A percentile compares a stretch with the other conserved stretches of the same genome.
Conservation (phyloP, 768 basidiomycete species). For the Mycena amicta region DNA sequence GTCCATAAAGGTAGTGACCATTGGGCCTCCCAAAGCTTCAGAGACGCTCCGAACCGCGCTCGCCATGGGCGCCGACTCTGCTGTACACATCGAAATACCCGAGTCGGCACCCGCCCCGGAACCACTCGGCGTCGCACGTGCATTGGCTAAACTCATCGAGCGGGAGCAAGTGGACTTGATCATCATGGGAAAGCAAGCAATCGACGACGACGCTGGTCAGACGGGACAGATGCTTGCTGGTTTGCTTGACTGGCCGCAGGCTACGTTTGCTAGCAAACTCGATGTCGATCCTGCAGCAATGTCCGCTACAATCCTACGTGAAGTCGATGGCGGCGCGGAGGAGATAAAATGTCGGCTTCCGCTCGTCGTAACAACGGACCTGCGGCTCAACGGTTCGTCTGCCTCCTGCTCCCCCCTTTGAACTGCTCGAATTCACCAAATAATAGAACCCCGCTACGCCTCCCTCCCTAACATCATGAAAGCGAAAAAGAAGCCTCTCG, state of each 20-base stretch:
- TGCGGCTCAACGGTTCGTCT: constrained; percentile 61
- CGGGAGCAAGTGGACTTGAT: constrained; percentile 78
- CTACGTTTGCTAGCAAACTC: constrained; percentile 91
- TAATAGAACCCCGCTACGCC: constrained; percentile 92
- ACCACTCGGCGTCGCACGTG: constrained; percentile 88
- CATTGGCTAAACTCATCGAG: constrained; percentile 75
- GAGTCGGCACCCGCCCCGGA: constrained; percentile 78
- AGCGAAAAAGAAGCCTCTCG: constrained; percentile 98
- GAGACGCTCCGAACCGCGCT: constrained; percentile 95
- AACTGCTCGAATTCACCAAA: background rate
- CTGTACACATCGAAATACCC: constrained; percentile 85
- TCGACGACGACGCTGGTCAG: constrained; percentile 94
- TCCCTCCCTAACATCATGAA: constrained; percentile 98
- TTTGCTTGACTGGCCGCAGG: constrained; percentile 89
- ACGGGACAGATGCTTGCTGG: constrained; percentile 98
- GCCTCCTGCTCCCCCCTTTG: background rate
- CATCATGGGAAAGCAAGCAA: constrained; percentile 98
- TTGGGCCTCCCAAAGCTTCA: constrained; percentile 75
- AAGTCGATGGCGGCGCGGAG: constrained; percentile 94
- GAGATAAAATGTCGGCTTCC: constrained; percentile 81
- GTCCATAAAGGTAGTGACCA: constrained; percentile 90
- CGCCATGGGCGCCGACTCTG: constrained; percentile 96
- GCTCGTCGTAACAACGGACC: constrained; percentile 87
- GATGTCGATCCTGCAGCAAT: constrained; percentile 66
- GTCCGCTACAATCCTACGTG: constrained; percentile 74